phyloP scores from a whole-genome alignment of 345 rosid species.

The Excoecaria agallocha region DNA sequence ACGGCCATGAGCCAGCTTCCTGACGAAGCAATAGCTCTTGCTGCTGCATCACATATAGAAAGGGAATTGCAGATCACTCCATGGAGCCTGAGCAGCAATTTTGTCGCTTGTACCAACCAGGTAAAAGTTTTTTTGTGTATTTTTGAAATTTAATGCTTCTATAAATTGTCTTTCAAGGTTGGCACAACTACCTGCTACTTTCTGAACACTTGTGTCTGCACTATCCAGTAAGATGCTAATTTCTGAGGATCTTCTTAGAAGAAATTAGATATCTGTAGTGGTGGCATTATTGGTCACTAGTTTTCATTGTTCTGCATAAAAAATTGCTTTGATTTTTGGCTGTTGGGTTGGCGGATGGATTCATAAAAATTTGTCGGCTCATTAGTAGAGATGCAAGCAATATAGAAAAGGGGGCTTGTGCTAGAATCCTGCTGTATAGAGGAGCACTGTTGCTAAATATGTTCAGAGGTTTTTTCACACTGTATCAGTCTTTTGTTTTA shows the following conservation, averaged over 20 bases:
- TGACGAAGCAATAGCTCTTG: constrained; percentile 89
- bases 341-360: constrained; percentile 1
- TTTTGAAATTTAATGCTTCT: constrained; percentile 2
- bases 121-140: constrained; percentile 32
- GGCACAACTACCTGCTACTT: not conserved
- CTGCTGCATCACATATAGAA: constrained; percentile 97
- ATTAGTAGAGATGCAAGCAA: not conserved
- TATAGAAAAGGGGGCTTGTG: not conserved
- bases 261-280: not conserved
- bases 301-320: not conserved
- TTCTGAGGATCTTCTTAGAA: too few species aligned
- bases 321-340: constrained; percentile 1
- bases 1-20: constrained; percentile 92
- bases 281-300: not conserved
- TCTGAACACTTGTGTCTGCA: not conserved
- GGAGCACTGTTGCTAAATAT: not conserved
- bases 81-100: constrained; percentile 92
- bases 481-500: not conserved
- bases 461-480: not conserved
- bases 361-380: not conserved
- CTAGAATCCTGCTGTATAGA: not conserved
- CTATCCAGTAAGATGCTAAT: not conserved
- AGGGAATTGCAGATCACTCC: constrained; percentile 95
- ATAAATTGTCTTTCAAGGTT: not conserved
- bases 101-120: constrained; percentile 93